Conservation (phyloP, 2,329 filamentous ascomycete genomes). For the Rosellinia necatrix region DNA sequence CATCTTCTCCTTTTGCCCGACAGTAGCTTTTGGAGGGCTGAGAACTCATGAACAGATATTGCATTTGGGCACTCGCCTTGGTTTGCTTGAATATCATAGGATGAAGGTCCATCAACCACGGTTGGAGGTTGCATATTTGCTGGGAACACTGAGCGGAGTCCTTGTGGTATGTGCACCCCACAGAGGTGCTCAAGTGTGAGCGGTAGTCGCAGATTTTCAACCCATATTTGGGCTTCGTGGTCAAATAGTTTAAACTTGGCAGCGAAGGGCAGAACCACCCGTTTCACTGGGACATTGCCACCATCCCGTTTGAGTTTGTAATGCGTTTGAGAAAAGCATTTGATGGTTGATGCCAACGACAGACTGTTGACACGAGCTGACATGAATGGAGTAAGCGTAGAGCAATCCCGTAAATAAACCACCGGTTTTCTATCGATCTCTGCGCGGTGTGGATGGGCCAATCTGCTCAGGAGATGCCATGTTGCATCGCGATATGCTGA, state of each 20-base stretch:
- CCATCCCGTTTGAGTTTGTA: constrained; percentile 38
- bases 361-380: constrained; percentile 14
- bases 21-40: constrained; percentile 54
- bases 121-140: constrained; percentile 35
- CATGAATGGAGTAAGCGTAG: constrained; percentile 24
- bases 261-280: constrained; percentile 38
- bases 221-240: constrained; percentile 31
- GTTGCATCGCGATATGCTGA: constrained; percentile 56
- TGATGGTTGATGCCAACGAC: constrained; percentile 39
- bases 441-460: constrained; percentile 40
- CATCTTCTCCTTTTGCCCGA: constrained; percentile 54
- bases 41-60: constrained; percentile 57
- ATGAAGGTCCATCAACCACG: constrained; percentile 50
- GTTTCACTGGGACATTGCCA: constrained; percentile 36
- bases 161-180: constrained; percentile 26
- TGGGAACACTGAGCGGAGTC: constrained; percentile 27
- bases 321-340: constrained; percentile 41
- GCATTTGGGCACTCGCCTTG: constrained; percentile 52
- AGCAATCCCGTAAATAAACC: constrained; percentile 31
- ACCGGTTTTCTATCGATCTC: constrained; percentile 6
- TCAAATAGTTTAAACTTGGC: constrained; percentile 41
- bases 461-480: constrained; percentile 50
- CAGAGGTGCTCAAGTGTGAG: constrained; percentile 40
- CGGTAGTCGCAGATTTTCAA: constrained; percentile 28
- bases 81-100: constrained; percentile 58